Evolutionary conservation across 2,329 filamentous ascomycete species (phyloP), one percentile per base, ranked within the genome.

Genomic region (Fusarium pseudoanthophilum): DNA sequence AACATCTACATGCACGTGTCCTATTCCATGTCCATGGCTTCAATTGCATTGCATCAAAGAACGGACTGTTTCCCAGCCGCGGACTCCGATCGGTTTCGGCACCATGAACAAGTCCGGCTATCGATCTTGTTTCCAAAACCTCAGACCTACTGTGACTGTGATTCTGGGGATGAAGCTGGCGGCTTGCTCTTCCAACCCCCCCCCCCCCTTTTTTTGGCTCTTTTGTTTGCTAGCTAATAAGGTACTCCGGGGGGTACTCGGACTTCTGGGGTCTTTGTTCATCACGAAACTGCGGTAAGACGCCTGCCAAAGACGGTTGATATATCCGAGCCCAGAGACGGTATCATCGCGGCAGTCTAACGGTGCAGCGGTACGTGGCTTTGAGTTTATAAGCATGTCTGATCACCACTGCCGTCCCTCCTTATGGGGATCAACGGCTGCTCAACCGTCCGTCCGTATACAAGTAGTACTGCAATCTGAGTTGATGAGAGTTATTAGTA

Each of bases 41-140:
- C n/a, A 43, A 42, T 69, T 64, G 40, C 18, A 55, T 55, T 49
- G 36, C 45, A 60, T 26, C 34, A 37, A 65, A 57, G 10, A 37
- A 55, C 43, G 36, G 64, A 53, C 57, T 64, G 60, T 64, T 55
- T 64, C 57, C 62, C 64, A 68, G 46, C 67, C 69, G 57, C 75
- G 75, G 74, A 77, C 62, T 71, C 71, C 73, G 72, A 67, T 75
- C 74, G 76, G 77, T 51, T 72, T 78, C 77, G 77, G 77, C 62
- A 49, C 45, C 26, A 75, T 68, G 28, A 40, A 74, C 64, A 75
- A 78, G 69, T 75, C 77, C 77, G 76, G 69, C 28, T 36, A 63
- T 63, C 60, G 60, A 63, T 65, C 49, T 58, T 69, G 48, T 53
- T 48, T 52, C 24, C 32, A 46, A 59, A 59, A 53, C 69, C 65